These are phyloP conservation scores for Saturnispora hagleri DNA, from an alignment of 805 yeast species.

Conservation along the genomic window DNA sequence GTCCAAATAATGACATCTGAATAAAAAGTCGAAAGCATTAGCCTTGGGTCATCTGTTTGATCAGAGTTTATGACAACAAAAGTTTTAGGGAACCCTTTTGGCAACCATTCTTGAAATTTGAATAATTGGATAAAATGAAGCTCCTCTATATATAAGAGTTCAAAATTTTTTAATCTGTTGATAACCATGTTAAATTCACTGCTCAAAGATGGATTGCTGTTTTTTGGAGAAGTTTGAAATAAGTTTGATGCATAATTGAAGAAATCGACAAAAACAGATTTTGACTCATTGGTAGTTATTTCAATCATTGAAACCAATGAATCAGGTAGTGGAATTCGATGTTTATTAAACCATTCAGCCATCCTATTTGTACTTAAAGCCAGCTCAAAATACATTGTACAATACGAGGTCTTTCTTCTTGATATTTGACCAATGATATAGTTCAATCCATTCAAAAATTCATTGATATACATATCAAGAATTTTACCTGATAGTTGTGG, in stretches of 20 bases:
- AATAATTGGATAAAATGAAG: constrained; percentile 38
- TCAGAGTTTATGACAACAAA: constrained; percentile 32
- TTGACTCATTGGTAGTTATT: constrained; percentile 3
- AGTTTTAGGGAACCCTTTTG: constrained; percentile 50
- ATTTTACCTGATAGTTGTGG: constrained; percentile 49
- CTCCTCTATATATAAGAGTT: constrained; percentile 52
- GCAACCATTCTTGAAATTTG: constrained; percentile 67
- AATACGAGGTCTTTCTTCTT: constrained; percentile 36
- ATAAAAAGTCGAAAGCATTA: constrained; percentile 53
- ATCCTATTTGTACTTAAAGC: constrained; percentile 13
- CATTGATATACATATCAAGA: constrained; percentile 38
- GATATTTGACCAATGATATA: constrained; percentile 33
- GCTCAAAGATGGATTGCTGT: constrained; percentile 2
- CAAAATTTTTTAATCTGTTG: constrained; percentile 54
- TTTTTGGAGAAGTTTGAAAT: constrained; percentile 2
- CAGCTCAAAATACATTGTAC: constrained; percentile 48
- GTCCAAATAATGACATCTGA: constrained; percentile 76
- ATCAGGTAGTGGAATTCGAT: constrained; percentile 13
- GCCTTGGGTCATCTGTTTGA: constrained; percentile 35
- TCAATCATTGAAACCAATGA: constrained; percentile 6
- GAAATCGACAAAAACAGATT: constrained; percentile 39
- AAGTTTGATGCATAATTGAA: constrained; percentile 40
- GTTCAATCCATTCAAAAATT: constrained; percentile 31
- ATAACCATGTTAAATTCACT: constrained; percentile 43
- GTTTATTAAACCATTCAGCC: constrained; percentile 5